Evolutionary conservation across 371 early-diverging fungal species (phyloP).

Genomic region (Lichtheimia hyalospora): DNA sequence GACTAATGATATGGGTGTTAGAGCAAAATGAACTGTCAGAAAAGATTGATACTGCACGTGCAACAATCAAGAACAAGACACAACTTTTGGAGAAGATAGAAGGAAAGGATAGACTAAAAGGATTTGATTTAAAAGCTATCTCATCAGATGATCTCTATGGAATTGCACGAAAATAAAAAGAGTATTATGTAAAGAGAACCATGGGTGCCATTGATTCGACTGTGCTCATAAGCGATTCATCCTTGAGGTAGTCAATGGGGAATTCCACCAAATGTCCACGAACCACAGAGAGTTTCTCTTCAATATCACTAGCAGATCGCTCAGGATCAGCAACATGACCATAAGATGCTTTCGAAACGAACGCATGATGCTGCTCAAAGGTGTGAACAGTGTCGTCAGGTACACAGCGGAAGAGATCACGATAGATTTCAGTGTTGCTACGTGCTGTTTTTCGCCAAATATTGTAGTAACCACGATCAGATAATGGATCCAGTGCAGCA

Average conservation of each 20-base stretch:
- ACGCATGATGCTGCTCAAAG: conserved; percentile 60
- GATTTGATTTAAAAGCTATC: conserved; percentile 41
- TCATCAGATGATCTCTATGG: conserved; percentile 42
- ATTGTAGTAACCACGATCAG: conserved; percentile 58
- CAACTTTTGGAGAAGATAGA: conserved; percentile 47
- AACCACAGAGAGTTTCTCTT: conserved; percentile 41
- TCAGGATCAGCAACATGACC: conserved; percentile 60
- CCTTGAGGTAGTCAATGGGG: conserved; percentile 72
- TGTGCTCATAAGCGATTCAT: conserved; percentile 68
- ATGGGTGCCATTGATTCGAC: conserved; percentile 55
- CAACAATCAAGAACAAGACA: conserved; percentile 45
- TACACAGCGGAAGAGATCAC: conserved; percentile 81
- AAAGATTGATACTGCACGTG: conserved; percentile 41
- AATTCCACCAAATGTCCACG: conserved; percentile 73
- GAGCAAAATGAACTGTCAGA: conserved; percentile 48
- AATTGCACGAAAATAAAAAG: conserved; percentile 12
- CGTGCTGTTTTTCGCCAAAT: conserved; percentile 70
- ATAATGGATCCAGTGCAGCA: conserved; percentile 73
- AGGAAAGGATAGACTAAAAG: conserved; percentile 43
- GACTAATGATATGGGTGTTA: conserved; percentile 8
- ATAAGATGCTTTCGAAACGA: conserved; percentile 53
- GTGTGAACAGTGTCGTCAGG: conserved; percentile 80
- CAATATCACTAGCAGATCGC: conserved; percentile 30
- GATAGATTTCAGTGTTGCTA: conserved; percentile 70
- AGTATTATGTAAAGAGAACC: conserved; percentile 56